These are phyloP conservation scores for Stipa capillata DNA, from an alignment of 176 grass and related monocot species.

Conservation along the genomic window DNA sequence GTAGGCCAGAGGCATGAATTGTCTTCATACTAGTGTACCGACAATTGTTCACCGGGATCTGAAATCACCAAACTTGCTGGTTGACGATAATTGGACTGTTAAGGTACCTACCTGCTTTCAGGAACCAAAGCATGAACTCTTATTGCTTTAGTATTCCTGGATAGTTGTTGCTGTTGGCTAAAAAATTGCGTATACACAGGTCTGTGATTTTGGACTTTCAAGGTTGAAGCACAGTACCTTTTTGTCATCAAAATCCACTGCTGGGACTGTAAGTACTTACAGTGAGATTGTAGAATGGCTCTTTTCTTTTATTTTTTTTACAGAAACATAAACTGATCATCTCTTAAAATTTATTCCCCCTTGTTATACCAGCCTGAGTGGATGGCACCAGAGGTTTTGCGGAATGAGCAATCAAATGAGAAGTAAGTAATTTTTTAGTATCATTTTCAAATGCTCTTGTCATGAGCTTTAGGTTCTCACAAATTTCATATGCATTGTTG, in stretches of 20 bases:
- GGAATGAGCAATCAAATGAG: conserved; percentile 88
- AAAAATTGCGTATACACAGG: conserved; percentile 38
- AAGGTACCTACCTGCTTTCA: conserved; percentile 54
- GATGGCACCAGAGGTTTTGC: conserved; percentile 94
- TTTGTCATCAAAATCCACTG: conserved; percentile 94
- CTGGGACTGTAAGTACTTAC: conserved; percentile 72
- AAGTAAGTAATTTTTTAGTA: conserved; percentile 48
- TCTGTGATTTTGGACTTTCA: conserved; percentile 96
- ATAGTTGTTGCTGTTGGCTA: background rate
- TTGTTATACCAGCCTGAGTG: conserved; percentile 62
- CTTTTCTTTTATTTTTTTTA: background rate
- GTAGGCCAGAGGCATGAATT: conserved; percentile 92
- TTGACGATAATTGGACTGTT: conserved; percentile 89
- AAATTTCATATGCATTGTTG: background rate
- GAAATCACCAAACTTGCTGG: conserved; percentile 94
- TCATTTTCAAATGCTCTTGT: conserved; percentile 2
- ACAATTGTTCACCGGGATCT: conserved; percentile 94
- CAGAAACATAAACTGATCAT: background rate
- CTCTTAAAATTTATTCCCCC: conserved; percentile 21
- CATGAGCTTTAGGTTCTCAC: background rate
- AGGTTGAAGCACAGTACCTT: conserved; percentile 91
- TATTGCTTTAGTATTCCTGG: background rate
- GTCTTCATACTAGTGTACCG: conserved; percentile 82
- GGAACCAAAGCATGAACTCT: background rate
- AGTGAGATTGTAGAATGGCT: conserved; percentile 4